Evolutionary conservation across 345 rosid species (phyloP), one percentile per base, ranked within the genome.

Genomic region (Firmiana major): DNA sequence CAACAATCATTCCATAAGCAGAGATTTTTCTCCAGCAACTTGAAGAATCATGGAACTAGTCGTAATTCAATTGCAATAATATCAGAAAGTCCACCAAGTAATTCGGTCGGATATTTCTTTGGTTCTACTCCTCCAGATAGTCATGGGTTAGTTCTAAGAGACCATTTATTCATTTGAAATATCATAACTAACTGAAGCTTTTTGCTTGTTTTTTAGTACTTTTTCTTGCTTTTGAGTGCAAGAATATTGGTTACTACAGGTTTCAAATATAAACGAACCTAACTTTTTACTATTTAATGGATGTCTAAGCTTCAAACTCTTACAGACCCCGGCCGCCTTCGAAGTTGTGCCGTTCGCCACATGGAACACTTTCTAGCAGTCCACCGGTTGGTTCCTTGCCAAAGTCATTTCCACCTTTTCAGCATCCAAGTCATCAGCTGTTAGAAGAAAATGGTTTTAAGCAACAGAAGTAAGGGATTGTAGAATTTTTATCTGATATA

Each of bases 371-470:
- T 75, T 87, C 87, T 63, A 93, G 93, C 55, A 86, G 94, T 86
- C 98, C 98, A 59, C 98, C 97, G 4, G 97, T 96, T 63, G 99
- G 99, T 60, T 96, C 97, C 78, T 82, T 93, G 84, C 99, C 99
- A 60, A 96, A 92, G 82, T 87, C 99, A 70, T 89, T 96, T 79
- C 99, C 97, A 28, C 90, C 82, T 66, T 96, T 96, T 78, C 98
- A 93, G 83, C 99, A 96, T 87, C 98, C 97, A 7, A 93, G 99
- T 82, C 98, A 96, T 87, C 93, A 90, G 79, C 86, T 96, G 71
- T 84, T 96, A 73, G 99, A 96, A 89, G 97, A 93, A 79, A 93
- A 96, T 87, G 97, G 98, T 62, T 96, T 96, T 62, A 92, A 89
- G 85, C 99, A 93, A 80, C 95, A 96, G 83, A 91, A 89, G 99